Evolutionary conservation across 179 eudicot species (phyloP).

Genomic region (Beta lomatogona): DNA sequence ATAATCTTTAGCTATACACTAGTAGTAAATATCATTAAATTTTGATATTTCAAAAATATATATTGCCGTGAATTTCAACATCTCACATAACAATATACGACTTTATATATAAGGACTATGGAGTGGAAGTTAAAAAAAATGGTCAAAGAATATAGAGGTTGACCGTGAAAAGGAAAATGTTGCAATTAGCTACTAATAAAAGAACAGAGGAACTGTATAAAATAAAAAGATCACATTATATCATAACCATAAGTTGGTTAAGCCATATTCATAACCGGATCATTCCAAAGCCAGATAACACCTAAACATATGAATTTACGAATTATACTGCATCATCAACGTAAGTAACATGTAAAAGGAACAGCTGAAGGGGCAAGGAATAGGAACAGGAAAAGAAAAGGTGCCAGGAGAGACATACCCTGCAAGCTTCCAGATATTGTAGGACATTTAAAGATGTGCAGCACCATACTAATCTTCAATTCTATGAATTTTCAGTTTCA

Average conservation of each 20-base stretch:
- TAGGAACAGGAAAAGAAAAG: background rate
- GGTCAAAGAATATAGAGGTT: too few species aligned
- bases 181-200: too few species aligned
- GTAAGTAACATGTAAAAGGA: background rate
- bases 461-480: background rate
- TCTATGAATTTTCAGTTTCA: conserved; percentile 29
- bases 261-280: background rate
- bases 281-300: background rate
- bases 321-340: background rate
- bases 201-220: too few species aligned
- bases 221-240: background rate
- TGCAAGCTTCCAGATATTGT: conserved; percentile 21
- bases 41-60: too few species aligned
- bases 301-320: background rate
- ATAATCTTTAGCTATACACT: background rate
- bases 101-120: too few species aligned
- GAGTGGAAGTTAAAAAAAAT: too few species aligned
- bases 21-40: background rate
- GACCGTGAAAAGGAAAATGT: too few species aligned
- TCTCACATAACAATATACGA: too few species aligned
- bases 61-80: too few species aligned
- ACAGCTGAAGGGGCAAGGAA: background rate
- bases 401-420: conserved; percentile 15
- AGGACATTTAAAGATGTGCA: conserved; percentile 16
- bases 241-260: background rate